phyloP scores from a whole-genome alignment of 495 filamentous ascomycete species.

The Penicillium flavigenum region DNA sequence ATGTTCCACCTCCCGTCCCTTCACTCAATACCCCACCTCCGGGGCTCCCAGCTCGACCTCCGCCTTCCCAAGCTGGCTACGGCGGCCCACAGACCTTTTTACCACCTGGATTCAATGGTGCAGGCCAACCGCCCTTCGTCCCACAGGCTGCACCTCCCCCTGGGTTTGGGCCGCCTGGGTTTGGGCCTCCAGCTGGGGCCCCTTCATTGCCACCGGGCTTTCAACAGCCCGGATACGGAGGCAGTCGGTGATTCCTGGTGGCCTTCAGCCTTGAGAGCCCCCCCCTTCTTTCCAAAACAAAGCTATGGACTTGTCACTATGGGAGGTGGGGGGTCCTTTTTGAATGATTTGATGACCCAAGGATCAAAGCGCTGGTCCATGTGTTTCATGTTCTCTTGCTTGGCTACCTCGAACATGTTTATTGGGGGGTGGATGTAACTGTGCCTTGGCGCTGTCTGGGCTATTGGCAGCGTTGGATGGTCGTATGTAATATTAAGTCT shows the following conservation, averaged over 20 bases:
- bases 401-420: not conserved
- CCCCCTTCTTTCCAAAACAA: too few species aligned
- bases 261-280: not conserved
- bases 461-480: not conserved
- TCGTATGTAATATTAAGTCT: constrained; percentile 10
- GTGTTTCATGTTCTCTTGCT: not conserved
- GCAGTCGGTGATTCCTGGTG: constrained; percentile 35
- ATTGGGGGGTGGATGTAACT: not conserved
- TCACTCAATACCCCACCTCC: constrained; percentile 66
- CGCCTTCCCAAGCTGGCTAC: constrained; percentile 74
- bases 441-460: not conserved
- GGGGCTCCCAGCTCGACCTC: constrained; percentile 75
- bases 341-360: constrained; percentile 16
- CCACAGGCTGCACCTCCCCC: constrained; percentile 51
- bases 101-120: constrained; percentile 53
- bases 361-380: constrained; percentile 1
- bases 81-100: constrained; percentile 72
- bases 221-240: constrained; percentile 49
- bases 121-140: constrained; percentile 41
- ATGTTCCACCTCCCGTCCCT: constrained; percentile 41
- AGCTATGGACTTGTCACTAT: not conserved
- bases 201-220: constrained; percentile 51
- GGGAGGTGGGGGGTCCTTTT: not conserved
- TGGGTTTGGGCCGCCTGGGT: constrained; percentile 57
- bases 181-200: constrained; percentile 38